phyloP scores from a whole-genome alignment of 2,329 filamentous ascomycete species.

The Ophiostoma australiae region DNA sequence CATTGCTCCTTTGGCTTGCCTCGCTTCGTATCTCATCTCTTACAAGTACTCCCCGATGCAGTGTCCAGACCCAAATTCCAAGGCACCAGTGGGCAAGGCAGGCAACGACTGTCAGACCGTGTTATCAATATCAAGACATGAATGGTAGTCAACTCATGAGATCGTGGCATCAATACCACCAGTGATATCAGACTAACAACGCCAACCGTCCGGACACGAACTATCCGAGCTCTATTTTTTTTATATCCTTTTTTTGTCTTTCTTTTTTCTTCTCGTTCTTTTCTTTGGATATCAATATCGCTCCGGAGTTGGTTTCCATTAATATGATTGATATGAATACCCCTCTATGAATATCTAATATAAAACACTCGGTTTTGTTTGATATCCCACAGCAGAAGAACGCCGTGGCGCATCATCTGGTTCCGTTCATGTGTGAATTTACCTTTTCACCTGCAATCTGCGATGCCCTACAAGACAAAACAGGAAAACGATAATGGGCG shows the following conservation, averaged over 20 bases:
- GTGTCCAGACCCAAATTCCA: neutral
- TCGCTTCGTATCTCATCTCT: conserved; percentile 8
- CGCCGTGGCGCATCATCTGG: too few species aligned
- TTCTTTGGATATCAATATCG: too few species aligned
- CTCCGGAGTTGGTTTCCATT: neutral
- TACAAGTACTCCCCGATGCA: conserved; percentile 9
- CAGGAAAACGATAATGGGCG: neutral
- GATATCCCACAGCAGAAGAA: neutral
- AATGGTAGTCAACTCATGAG: too few species aligned
- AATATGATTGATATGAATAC: neutral
- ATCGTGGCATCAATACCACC: too few species aligned
- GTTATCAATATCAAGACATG: neutral
- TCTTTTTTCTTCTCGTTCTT: too few species aligned
- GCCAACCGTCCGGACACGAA: neutral
- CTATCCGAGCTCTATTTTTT: neutral
- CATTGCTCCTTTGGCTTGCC: neutral
- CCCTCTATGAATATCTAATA: neutral
- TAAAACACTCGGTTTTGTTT: neutral
- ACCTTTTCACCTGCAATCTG: neutral
- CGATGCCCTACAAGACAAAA: neutral
- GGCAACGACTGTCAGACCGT: neutral
- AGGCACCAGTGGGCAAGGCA: neutral
- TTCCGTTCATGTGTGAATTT: neutral
- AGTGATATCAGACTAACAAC: neutral
- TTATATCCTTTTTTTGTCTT: too few species aligned